phyloP scores from a whole-genome alignment of 768 basidiomycete species.

The Suillus clintonianus region DNA sequence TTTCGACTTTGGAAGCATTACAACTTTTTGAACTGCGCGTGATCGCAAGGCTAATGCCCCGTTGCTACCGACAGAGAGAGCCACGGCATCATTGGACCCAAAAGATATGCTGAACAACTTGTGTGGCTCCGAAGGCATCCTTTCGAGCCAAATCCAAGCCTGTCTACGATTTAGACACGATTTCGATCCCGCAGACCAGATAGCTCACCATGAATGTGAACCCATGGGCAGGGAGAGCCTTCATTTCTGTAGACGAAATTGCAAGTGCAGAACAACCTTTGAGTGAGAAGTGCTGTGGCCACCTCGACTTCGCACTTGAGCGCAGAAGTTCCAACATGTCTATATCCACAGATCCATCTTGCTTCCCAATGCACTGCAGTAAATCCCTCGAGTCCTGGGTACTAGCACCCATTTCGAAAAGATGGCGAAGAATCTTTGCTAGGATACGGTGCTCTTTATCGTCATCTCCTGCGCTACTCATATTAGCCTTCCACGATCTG shows the following conservation, averaged over 20 bases:
- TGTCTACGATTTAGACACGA: constrained; percentile 15
- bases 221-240: constrained; percentile 59
- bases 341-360: constrained; percentile 52
- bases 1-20: constrained; percentile 45
- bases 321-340: constrained; percentile 74
- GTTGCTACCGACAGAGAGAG: constrained; percentile 51
- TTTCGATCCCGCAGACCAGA: not conserved
- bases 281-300: constrained; percentile 79
- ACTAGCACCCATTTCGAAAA: constrained; percentile 76
- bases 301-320: constrained; percentile 69
- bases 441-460: constrained; percentile 53
- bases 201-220: constrained; percentile 69
- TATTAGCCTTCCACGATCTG: constrained; percentile 27
- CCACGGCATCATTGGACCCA: constrained; percentile 35
- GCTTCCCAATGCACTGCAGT: constrained; percentile 56
- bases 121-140: constrained; percentile 36
- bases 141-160: constrained; percentile 54
- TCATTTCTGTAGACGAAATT: constrained; percentile 47
- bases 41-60: constrained; percentile 57
- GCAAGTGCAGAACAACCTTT: constrained; percentile 55
- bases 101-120: constrained; percentile 39
- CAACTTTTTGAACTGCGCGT: constrained; percentile 38
- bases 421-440: constrained; percentile 62
- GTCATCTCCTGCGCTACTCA: constrained; percentile 25
- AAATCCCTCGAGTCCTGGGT: constrained; percentile 64